Evolutionary conservation across 2,329 filamentous ascomycete genomes (phyloP).

Genomic region (Diaporthe citri): DNA sequence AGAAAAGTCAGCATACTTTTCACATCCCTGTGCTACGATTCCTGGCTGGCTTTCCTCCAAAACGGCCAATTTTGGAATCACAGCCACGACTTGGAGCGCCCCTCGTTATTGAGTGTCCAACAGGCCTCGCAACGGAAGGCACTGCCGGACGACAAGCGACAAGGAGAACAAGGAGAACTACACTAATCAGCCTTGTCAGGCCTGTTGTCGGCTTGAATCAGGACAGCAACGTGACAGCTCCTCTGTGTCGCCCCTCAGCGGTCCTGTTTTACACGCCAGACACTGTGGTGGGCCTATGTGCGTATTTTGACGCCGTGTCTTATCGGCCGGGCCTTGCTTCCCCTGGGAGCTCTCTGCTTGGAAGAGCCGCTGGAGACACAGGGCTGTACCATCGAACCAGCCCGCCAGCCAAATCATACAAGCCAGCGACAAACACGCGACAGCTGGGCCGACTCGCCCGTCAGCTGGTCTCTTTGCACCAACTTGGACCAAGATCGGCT

Average conservation of each 20-base stretch:
- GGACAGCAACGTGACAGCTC: conserved; percentile 18
- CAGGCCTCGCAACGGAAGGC: background rate
- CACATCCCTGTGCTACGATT: conserved; percentile 17
- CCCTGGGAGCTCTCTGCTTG: conserved; percentile 27
- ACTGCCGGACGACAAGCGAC: conserved; percentile 21
- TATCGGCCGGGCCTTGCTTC: conserved; percentile 29
- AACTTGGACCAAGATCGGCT: conserved; percentile 20
- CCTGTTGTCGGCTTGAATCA: conserved; percentile 20
- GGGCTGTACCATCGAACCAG: conserved; percentile 37
- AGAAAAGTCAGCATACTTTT: conserved; percentile 19
- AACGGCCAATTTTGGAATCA: conserved; percentile 40
- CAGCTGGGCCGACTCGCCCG: conserved; percentile 27
- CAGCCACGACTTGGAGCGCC: conserved; percentile 35
- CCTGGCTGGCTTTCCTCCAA: conserved; percentile 28
- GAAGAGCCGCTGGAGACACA: conserved; percentile 38
- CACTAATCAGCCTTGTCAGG: background rate
- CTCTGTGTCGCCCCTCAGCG: conserved; percentile 1
- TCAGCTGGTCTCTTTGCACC: conserved; percentile 31
- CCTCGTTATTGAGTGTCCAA: conserved; percentile 1
- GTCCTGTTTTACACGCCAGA: conserved; percentile 21
- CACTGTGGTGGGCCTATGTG: conserved; percentile 28
- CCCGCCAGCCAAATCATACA: conserved; percentile 35
- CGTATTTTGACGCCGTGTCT: conserved; percentile 35
- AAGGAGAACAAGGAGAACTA: conserved; percentile 35
- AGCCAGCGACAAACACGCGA: conserved; percentile 30